These are phyloP conservation scores for Arthroderma sp. DNA, from an alignment of 2,329 filamentous ascomycete genomes.

Conservation along the genomic window DNA sequence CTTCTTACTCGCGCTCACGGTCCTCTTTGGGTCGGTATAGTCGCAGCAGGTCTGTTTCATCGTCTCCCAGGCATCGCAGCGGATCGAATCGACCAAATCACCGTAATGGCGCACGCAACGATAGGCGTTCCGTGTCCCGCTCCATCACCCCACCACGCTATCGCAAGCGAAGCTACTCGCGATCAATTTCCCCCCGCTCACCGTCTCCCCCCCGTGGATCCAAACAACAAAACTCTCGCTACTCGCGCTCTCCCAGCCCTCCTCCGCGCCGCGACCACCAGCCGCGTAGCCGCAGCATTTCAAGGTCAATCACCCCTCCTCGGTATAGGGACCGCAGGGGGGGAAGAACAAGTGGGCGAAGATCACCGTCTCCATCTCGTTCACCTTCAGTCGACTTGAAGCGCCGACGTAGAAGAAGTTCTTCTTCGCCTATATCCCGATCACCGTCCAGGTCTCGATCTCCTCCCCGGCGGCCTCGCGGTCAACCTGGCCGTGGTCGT, in stretches of 20 bases:
- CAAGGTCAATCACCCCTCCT: slow-evolving; percentile 4
- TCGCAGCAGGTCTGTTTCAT: slow-evolving; percentile 19
- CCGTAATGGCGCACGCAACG: slow-evolving; percentile 10
- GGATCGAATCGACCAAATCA: slow-evolving; percentile 14
- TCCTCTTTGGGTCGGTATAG: slow-evolving; percentile 13
- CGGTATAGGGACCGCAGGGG: slow-evolving; percentile 13
- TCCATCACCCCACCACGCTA: slow-evolving; percentile 18
- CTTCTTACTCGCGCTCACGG: slow-evolving; percentile 23
- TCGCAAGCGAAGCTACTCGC: slow-evolving; percentile 11
- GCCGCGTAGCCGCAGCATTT: no score
- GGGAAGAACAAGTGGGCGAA: slow-evolving; percentile 3
- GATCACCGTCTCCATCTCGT: slow-evolving; percentile 14
- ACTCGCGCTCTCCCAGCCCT: slow-evolving; percentile 19
- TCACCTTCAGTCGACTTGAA: slow-evolving; percentile 15
- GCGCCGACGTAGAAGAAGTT: slow-evolving; percentile 9
- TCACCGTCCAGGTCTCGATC: slow-evolving; percentile 13
- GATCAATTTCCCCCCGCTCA: slow-evolving; percentile 13
- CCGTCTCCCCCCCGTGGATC: slow-evolving; percentile 16
- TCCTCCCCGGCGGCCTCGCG: slow-evolving; percentile 10
- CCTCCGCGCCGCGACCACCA: slow-evolving; percentile 4
- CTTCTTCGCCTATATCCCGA: slow-evolving; percentile 11
- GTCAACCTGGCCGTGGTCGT: slow-evolving; percentile 3
- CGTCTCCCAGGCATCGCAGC: slow-evolving; percentile 12
- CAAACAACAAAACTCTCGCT: slow-evolving; percentile 13
- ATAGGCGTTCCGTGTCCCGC: slow-evolving; percentile 19